Conservation (phyloP, 2,329 filamentous ascomycete genomes). For the Phaeosphaeriaceae sp. region DNA sequence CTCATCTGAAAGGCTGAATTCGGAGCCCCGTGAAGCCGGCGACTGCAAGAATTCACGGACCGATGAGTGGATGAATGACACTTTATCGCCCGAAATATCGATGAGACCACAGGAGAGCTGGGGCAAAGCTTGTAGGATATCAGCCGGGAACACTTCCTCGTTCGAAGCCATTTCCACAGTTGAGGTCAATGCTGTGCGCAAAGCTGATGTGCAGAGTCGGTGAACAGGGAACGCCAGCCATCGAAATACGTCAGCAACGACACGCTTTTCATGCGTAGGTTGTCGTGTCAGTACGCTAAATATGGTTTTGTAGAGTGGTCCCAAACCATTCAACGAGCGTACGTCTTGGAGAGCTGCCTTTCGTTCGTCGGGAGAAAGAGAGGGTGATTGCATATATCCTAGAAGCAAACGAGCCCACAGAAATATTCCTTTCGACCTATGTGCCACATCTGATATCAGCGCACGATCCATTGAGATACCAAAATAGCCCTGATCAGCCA, state of each 20-base stretch:
- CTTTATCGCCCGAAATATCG: slow-evolving; percentile 20
- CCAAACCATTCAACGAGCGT: slow-evolving; percentile 25
- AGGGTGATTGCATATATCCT: slow-evolving; percentile 30
- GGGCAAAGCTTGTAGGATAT: slow-evolving; percentile 24
- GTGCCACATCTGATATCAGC: slow-evolving; percentile 23
- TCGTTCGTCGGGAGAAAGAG: slow-evolving; percentile 35
- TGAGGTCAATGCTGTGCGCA: slow-evolving; percentile 29
- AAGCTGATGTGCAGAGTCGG: slow-evolving; percentile 21
- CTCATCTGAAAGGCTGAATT: slow-evolving; percentile 34
- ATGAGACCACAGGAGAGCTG: slow-evolving; percentile 35
- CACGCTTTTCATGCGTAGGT: slow-evolving; percentile 23
- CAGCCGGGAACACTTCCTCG: slow-evolving; percentile 1
- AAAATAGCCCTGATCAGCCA: slow-evolving; percentile 41
- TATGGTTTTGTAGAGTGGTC: slow-evolving; percentile 29
- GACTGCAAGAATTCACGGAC: slow-evolving; percentile 35
- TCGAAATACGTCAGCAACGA: slow-evolving; percentile 31
- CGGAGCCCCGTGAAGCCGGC: slow-evolving; percentile 18
- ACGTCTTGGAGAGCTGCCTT: slow-evolving; percentile 22
- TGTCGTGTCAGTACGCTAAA: slow-evolving; percentile 25
- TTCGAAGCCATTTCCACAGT: slow-evolving; percentile 7
- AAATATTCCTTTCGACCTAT: slow-evolving; percentile 33
- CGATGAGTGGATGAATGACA: slow-evolving; percentile 33
- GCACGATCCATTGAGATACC: slow-evolving; percentile 35
- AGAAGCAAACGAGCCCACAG: slow-evolving; percentile 35
- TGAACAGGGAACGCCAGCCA: slow-evolving; percentile 36